Base-by-base conservation (phyloP, 768 basidiomycete species). In the Rhodotorula toruloides region DNA sequence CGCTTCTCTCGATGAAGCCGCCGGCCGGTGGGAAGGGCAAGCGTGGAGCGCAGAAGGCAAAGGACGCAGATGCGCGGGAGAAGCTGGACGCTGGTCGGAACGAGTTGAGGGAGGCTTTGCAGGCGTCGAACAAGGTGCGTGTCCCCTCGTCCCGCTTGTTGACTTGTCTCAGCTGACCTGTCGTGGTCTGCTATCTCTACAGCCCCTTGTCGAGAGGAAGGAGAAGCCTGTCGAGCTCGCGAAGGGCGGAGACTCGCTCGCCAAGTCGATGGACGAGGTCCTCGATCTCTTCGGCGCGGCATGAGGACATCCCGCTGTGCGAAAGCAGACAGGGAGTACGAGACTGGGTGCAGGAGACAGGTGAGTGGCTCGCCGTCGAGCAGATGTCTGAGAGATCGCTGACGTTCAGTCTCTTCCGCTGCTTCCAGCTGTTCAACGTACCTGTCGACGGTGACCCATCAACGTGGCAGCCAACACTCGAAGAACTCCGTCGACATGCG, bases 171-270 rank as follows among this genome's bases (percentile, higher is more conserved):
- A 9, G 2, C 19, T n/a, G n/a, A n/a, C n/a, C n/a, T n/a, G n/a
- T n/a, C n/a, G n/a, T n/a, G n/a, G n/a, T n/a, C n/a, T n/a, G n/a
- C n/a, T n/a, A n/a, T n/a, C n/a, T 55, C 21, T 29, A 31, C 40
- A 39, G n/a, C 34, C 60, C 25, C 50, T 61, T 10, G 43, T 61
- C 6, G 11, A 61, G 60, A 61, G 54, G 60, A 53, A 61, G 52
- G 40, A 54, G 27, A 52, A 31, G 19, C 60, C 60, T 4, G 22
- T 12, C 0, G 60, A 61, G 34, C 60, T 61, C 14, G 50, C 60
- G 2, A 31, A 27, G 5, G 60, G 32, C 0, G 60, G 60, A 25
- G 60, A 53, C 44, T n/a, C 50, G 34, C 60, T 61, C 36, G 60
- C 60, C 0, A 8, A 36, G 42, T 36, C 31, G 8, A 43, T 61